Evolutionary conservation across 805 yeast species (phyloP), one percentile per base, ranked within the genome.

Genomic region (Candida fluviatilis): DNA sequence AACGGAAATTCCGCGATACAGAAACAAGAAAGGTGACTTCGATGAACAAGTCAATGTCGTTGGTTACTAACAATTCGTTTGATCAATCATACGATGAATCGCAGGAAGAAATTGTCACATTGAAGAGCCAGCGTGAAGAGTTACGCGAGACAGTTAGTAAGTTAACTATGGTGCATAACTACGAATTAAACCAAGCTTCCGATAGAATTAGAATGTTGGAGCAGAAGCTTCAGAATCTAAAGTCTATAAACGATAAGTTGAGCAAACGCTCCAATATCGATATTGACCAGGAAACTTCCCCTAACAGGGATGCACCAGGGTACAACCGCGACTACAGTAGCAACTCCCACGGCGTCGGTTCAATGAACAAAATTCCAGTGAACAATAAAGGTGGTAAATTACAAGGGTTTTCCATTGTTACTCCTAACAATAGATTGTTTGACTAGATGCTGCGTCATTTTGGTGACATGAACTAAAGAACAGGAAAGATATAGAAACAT

Each of bases 121-220:
- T 58, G 38, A 55, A 51, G 36, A 42, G 35, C 14, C 74, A 68
- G 45, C 46, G 72, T 16, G 72, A 68, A 34, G 74, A 68, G 44
- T 55, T 68, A 34, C 49, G 73, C 26, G 71, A 66, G 36, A 60
- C 58, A 37, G 58, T 68, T 21, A 55, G 62, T 17, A 62, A 66
- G 43, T 51, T 68, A 46, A 62, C 64, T n/a, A 40, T 58, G 4
- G 56, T 58, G 21, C 69, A 64, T 31, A 51, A 50, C 25, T 57
- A 57, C 18, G 74, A 68, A 42, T 45, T 62, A 41, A 65, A 59
- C 36, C 40, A 52, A 14, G 60, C 69, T 3, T 46, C 57, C 14
- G 73, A 68, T 11, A 64, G 64, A 40, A 52, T 65, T 21, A 52
- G 52, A 43, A 43, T 53, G 5, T 45, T 66, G 31, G 71, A 65